phyloP scores from a whole-genome alignment of 1,284 basidiomycete genomes.

The Boletus semigastroideus region DNA sequence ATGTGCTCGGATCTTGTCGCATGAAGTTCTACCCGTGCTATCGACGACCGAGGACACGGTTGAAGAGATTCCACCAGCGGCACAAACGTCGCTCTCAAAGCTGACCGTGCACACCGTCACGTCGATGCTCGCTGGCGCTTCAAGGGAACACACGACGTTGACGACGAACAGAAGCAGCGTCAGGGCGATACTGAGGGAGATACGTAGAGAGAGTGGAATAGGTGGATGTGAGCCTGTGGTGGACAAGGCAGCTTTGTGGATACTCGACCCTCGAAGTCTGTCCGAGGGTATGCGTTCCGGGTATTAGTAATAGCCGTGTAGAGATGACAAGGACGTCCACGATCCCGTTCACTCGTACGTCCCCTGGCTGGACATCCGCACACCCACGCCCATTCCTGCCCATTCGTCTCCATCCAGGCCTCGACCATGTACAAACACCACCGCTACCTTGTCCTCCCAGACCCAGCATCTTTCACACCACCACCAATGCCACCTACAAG shows the following conservation, averaged over 20 bases:
- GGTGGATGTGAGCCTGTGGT: constrained; percentile 2
- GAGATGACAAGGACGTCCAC: constrained; percentile 17
- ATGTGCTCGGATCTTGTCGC: constrained; percentile 51
- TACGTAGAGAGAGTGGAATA: constrained; percentile 4
- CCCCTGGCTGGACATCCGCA: constrained; percentile 18
- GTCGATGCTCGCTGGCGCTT: constrained; percentile 67
- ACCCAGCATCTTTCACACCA: constrained; percentile 20
- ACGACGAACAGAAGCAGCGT: constrained; percentile 79
- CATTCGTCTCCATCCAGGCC: constrained; percentile 11
- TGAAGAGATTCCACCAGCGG: constrained; percentile 4
- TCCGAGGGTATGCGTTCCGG: constrained; percentile 65
- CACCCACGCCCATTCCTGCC: constrained; percentile 21
- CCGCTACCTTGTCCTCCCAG: constrained; percentile 22
- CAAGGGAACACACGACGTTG: constrained; percentile 75
- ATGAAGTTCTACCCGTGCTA: constrained; percentile 37
- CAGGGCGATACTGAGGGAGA: constrained; percentile 64
- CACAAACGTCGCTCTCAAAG: constrained; percentile 49
- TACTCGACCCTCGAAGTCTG: constrained; percentile 72
- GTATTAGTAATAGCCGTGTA: constrained; percentile 3
- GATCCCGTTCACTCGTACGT: constrained; percentile 22
- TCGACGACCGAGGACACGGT: background rate
- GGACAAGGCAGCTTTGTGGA: constrained; percentile 59
- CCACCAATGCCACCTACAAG: constrained; percentile 32
- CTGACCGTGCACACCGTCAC: constrained; percentile 58
- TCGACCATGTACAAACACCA: constrained; percentile 9